phyloP scores from a whole-genome alignment of 164 flowering plant species.

The Stephania yunnanensis region DNA sequence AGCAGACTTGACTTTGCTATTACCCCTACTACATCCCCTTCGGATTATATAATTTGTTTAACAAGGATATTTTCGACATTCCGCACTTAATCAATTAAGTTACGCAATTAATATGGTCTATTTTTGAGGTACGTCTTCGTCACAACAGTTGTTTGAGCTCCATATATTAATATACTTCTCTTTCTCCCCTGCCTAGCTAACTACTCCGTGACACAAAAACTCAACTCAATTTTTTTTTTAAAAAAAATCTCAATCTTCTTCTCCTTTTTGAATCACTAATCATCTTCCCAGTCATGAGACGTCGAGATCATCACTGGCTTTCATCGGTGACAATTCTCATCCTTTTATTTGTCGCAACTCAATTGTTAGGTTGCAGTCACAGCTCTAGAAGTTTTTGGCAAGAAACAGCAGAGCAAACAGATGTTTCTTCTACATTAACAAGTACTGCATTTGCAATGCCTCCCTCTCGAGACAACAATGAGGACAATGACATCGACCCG shows the following conservation, averaged over 20 bases:
- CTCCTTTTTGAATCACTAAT: background rate
- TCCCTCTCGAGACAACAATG: background rate
- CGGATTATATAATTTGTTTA: background rate
- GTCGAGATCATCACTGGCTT: background rate
- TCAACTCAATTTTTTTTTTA: background rate
- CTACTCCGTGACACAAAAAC: background rate
- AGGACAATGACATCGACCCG: background rate
- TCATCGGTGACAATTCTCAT: background rate
- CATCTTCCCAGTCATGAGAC: background rate
- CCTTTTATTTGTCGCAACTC: background rate
- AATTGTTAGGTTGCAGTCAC: background rate
- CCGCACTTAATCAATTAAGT: background rate
- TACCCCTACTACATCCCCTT: too few relatives aligned
- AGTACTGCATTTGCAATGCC: background rate
- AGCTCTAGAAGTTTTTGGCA: constrained; percentile 5
- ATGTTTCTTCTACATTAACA: background rate
- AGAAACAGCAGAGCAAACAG: background rate
- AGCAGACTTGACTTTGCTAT: too few relatives aligned
- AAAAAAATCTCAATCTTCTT: background rate
- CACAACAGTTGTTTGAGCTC: background rate
- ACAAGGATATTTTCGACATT: background rate
- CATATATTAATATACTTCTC: background rate
- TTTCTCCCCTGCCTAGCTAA: background rate
- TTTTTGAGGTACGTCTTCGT: background rate
- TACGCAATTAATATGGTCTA: too few relatives aligned